Base-by-base conservation (phyloP, 1,139 yeast species). In the Magnusiomyces tetraspermus region DNA sequence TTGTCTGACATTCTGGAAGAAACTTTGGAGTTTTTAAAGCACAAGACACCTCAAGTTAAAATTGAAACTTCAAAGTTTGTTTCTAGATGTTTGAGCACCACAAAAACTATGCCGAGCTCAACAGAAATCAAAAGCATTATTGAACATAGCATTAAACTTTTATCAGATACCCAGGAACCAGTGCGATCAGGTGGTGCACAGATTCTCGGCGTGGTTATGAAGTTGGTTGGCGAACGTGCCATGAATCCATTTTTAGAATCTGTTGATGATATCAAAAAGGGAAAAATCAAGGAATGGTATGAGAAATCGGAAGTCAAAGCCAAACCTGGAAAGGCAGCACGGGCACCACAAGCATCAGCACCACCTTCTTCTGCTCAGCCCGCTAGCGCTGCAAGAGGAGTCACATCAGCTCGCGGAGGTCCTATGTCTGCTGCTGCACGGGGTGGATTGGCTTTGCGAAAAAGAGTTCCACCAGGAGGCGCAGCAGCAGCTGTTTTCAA, bases 41-140 rank as follows among this genome's bases (percentile, higher is more conserved):
- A 85, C 68, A 88, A 86, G 67, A 85, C 88, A 0, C 97, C 98
- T 0, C 94, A 83, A 61, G 80, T 88, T 37, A 83, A 84, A 62
- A 77, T 85, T 48, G 86, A 89, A 51, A 70, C 85, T 17, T 77
- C 85, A 8, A 77, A 76, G 59, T 86, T 76, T 61, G 70, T 90
- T 45, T 79, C 78, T 44, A 75, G 87, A 60, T 80, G 94, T 61
- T 71, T 92, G 57, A 72, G 76, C 24, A 70, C 74, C 17, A 76
- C 87, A 0, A 67, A 66, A 13, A 59, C 61, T 0, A 66, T 78
- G 0, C 94, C 94, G 1, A 69, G 71, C 6, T 64, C 72, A 3
- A 60, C 70, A 1, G 88, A 85, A 57, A 67, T 81, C 46, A 85
- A 82, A 57, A 63, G 66, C 10, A 80, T 85, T 13, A 78, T 82